phyloP scores from a whole-genome alignment of 345 rosid genomes.

The Trapa bicornis region DNA sequence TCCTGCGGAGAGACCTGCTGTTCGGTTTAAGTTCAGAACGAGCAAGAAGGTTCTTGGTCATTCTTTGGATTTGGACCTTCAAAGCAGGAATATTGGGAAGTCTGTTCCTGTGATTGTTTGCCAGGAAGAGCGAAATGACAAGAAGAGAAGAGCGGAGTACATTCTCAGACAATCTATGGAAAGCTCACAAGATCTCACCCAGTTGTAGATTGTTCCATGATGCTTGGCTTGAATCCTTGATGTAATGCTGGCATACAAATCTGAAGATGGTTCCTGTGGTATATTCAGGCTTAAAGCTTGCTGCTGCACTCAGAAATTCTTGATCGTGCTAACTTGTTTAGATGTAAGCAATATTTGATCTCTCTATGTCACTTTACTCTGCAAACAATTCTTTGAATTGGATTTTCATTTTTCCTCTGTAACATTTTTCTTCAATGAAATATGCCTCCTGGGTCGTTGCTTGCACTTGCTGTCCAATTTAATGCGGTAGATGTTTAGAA shows the following conservation, averaged over 20 bases:
- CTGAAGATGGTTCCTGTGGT: background rate
- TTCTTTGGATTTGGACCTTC: conserved; percentile 46
- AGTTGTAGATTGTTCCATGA: conserved; percentile 33
- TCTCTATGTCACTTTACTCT: conserved; percentile 8
- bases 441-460: background rate
- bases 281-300: background rate
- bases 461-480: background rate
- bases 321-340: conserved; percentile 9
- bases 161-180: conserved; percentile 79
- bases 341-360: conserved; percentile 10
- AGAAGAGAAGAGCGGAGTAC: conserved; percentile 88
- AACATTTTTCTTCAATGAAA: background rate
- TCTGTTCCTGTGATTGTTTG: conserved; percentile 26
- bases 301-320: conserved; percentile 8
- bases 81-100: conserved; percentile 38
- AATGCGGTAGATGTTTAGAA: background rate
- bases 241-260: background rate
- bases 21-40: conserved; percentile 43
- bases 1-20: conserved; percentile 41
- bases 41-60: conserved; percentile 58
- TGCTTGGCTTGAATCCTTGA: conserved; percentile 1
- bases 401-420: background rate
- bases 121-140: conserved; percentile 88
- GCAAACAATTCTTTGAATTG: conserved; percentile 15
- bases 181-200: conserved; percentile 77